Evolutionary conservation across 2,329 filamentous ascomycete species (phyloP).

Genomic region (Kalaharituber pfeilii): DNA sequence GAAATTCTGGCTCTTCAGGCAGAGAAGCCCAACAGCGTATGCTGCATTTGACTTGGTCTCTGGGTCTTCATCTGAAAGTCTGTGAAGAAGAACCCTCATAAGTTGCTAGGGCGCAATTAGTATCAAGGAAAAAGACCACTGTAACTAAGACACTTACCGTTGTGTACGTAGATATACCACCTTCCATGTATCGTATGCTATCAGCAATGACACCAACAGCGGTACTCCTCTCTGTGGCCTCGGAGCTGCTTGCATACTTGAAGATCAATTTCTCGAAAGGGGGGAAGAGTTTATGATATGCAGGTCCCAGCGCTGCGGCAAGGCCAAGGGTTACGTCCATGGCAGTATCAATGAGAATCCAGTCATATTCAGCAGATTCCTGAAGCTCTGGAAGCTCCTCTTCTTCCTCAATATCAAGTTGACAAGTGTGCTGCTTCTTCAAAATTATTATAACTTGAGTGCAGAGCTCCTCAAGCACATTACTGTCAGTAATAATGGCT

Average conservation of each 20-base stretch:
- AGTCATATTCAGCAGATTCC: conserved; percentile 89
- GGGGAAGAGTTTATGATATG: conserved; percentile 83
- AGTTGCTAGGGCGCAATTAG: conserved; percentile 31
- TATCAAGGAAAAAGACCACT: not conserved
- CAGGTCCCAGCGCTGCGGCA: conserved; percentile 59
- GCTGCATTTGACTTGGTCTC: conserved; percentile 92
- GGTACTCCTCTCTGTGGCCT: conserved; percentile 72
- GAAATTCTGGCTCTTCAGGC: conserved; percentile 60
- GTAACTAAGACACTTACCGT: conserved; percentile 25
- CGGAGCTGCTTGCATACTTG: conserved; percentile 71
- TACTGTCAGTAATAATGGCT: conserved; percentile 56
- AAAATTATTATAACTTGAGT: conserved; percentile 62
- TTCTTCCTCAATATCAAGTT: conserved; percentile 67
- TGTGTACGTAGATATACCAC: conserved; percentile 67
- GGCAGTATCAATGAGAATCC: conserved; percentile 87
- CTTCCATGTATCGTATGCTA: conserved; percentile 68
- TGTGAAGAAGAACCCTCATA: conserved; percentile 66
- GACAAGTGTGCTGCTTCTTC: conserved; percentile 79
- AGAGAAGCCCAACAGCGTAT: conserved; percentile 72
- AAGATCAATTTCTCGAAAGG: conserved; percentile 84
- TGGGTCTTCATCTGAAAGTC: conserved; percentile 71
- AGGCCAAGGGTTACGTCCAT: conserved; percentile 79
- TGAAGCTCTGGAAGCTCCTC: conserved; percentile 46
- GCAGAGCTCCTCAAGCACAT: conserved; percentile 51
- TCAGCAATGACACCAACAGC: conserved; percentile 86